Percentiles rank a stretch among this genome's conserved stretches.
Evolutionary conservation across 129 eudicot genomes (phyloP).

Genomic region (Calendula officinalis): DNA sequence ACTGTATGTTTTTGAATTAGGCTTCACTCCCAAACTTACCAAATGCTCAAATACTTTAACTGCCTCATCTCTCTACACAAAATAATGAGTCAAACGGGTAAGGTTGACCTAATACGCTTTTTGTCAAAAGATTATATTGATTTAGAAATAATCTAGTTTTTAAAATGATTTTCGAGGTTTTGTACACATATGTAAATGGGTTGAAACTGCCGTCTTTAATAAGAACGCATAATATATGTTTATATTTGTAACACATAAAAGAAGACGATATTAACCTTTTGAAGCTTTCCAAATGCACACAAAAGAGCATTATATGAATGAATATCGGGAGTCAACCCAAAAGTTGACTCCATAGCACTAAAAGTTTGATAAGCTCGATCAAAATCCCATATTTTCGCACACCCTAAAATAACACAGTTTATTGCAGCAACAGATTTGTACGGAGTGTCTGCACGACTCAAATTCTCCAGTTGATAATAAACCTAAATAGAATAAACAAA

Average conservation of each 20-base stretch:
- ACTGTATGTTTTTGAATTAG: conserved; percentile 69
- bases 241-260: not conserved
- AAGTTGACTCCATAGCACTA: conserved; percentile 54
- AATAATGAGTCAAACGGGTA: not conserved
- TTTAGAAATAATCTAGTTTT: too few relatives aligned
- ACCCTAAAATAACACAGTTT: conserved; percentile 84
- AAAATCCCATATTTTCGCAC: conserved; percentile 96
- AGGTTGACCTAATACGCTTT: too few relatives aligned
- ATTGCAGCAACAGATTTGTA: conserved; percentile 87
- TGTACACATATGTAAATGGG: too few relatives aligned
- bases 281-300: conserved; percentile 71
- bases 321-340: conserved; percentile 78
- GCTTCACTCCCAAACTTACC: conserved; percentile 62
- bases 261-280: conserved; percentile 45
- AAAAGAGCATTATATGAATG: conserved; percentile 86
- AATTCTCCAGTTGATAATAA: conserved; percentile 76
- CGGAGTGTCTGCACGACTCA: conserved; percentile 69
- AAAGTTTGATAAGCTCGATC: conserved; percentile 87
- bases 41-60: conserved; percentile 68
- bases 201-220: not conserved
- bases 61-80: conserved; percentile 73
- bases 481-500: conserved; percentile 46
- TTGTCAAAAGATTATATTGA: too few relatives aligned
- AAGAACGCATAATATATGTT: not conserved
- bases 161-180: too few relatives aligned